A percentile compares a stretch with the other conserved stretches of the same genome.
These are phyloP conservation scores for Lasiosphaeria miniovina DNA, from an alignment of 495 filamentous ascomycete genomes.

Conservation along the genomic window DNA sequence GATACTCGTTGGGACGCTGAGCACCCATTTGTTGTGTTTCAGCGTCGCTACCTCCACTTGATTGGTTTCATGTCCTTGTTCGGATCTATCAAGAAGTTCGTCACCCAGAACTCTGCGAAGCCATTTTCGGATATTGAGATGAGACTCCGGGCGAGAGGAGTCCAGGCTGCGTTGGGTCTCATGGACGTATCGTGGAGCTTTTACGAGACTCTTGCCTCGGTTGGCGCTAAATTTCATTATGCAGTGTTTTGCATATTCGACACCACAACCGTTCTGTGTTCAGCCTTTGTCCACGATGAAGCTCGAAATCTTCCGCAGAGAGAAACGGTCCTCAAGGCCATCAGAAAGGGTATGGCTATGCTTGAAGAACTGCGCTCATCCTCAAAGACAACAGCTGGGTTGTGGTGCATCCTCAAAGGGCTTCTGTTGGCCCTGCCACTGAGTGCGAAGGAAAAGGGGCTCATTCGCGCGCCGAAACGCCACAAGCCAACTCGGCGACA, in stretches of 20 bases:
- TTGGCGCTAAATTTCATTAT: conserved; percentile 49
- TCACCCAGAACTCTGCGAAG: conserved; percentile 33
- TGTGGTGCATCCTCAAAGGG: conserved; percentile 30
- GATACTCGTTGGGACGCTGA: conserved; percentile 47
- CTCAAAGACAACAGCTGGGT: conserved; percentile 26
- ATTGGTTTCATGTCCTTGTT: conserved; percentile 47
- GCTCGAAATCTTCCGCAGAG: conserved; percentile 39
- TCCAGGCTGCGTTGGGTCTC: conserved; percentile 41
- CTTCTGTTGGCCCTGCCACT: conserved; percentile 26
- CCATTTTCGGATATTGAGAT: conserved; percentile 28
- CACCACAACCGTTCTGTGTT: conserved; percentile 47
- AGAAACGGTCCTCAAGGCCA: conserved; percentile 38
- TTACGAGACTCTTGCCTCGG: conserved; percentile 41
- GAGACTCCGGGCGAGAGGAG: conserved; percentile 33
- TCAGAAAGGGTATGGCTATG: conserved; percentile 37
- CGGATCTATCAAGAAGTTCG: conserved; percentile 41
- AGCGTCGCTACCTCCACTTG: conserved; percentile 49
- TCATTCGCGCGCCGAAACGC: conserved; percentile 25
- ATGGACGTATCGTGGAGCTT: conserved; percentile 40
- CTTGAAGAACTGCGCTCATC: conserved; percentile 32
- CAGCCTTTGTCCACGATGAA: conserved; percentile 49
- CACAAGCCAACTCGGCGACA: conserved; percentile 1
- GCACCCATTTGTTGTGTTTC: conserved; percentile 42
- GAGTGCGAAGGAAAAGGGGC: conserved; percentile 21
- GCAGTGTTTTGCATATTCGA: conserved; percentile 54